These are phyloP conservation scores for Artemisia argyi DNA, from an alignment of 129 eudicot genomes.

Conservation along the genomic window DNA sequence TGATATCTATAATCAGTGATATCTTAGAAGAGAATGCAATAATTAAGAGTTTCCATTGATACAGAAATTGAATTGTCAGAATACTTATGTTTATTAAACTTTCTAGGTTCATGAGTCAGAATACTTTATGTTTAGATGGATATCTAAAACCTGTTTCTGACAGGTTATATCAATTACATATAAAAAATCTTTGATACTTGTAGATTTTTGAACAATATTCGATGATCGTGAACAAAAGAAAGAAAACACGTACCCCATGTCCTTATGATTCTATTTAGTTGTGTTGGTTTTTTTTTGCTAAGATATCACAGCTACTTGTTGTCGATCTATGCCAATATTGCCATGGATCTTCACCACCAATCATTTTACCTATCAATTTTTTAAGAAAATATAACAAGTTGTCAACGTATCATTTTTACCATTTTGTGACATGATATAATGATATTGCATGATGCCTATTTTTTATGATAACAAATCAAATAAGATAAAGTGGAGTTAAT, in stretches of 20 bases:
- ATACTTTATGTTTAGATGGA: neutral
- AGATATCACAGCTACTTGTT: constrained; percentile 37
- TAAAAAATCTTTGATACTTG: neutral
- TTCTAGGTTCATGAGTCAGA: too few species aligned
- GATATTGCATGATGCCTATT: constrained; percentile 9
- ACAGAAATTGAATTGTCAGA: too few species aligned
- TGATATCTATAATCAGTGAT: too few species aligned
- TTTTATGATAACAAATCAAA: too few species aligned
- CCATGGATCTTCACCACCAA: constrained; percentile 30
- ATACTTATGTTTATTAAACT: too few species aligned
- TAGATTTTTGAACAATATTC: neutral
- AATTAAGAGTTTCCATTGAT: too few species aligned
- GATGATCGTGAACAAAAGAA: neutral
- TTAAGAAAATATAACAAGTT: neutral
- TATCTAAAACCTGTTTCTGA: too few species aligned
- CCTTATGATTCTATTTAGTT: neutral
- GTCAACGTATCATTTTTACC: constrained; percentile 22
- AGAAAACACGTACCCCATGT: neutral
- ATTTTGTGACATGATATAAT: constrained; percentile 18
- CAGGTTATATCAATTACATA: neutral
- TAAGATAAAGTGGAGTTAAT: too few species aligned
- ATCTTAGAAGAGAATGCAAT: too few species aligned
- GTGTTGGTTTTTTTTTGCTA: constrained; percentile 3
- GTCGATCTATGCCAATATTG: constrained; percentile 27
- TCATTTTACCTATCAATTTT: constrained; percentile 12